phyloP scores from a whole-genome alignment of 2,329 filamentous ascomycete genomes.

The Ascochyta pisi region DNA sequence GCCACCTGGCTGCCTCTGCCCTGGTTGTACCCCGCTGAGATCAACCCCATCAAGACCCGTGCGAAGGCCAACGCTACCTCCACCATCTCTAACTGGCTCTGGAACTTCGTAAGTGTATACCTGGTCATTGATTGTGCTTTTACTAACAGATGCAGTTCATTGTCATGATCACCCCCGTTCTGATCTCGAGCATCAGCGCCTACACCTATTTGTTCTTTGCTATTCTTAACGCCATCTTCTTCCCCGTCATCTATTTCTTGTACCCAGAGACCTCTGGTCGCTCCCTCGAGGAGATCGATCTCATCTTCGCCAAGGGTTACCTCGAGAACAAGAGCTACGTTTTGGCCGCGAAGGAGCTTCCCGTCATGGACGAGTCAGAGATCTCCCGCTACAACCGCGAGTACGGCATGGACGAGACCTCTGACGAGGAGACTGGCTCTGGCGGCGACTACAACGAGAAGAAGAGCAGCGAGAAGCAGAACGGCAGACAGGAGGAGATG shows the following conservation, averaged over 20 bases:
- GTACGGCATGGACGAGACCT: conserved; percentile 39
- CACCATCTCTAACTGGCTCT: conserved; percentile 63
- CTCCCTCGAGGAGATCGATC: conserved; percentile 60
- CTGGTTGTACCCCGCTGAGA: conserved; percentile 63
- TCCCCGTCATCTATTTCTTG: conserved; percentile 62
- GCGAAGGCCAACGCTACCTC: conserved; percentile 63
- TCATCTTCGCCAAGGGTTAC: conserved; percentile 54
- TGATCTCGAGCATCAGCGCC: conserved; percentile 48
- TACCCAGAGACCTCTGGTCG: conserved; percentile 63
- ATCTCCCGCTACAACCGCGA: conserved; percentile 44
- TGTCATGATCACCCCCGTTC: conserved; percentile 54
- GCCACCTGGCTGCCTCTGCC: conserved; percentile 70
- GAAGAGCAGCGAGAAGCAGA: conserved; percentile 22
- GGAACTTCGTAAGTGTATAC: conserved; percentile 49
- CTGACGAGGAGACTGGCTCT: conserved; percentile 44
- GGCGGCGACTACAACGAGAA: conserved; percentile 34
- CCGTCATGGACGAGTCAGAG: conserved; percentile 42
- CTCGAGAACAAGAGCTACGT: conserved; percentile 48
- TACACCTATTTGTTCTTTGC: conserved; percentile 58
- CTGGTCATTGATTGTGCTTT: too few relatives aligned
- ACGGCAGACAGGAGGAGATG: conserved; percentile 26
- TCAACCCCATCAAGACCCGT: conserved; percentile 63
- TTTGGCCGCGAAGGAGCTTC: conserved; percentile 46
- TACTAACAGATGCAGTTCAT: conserved; percentile 26
- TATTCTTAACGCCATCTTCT: conserved; percentile 59